phyloP scores from a whole-genome alignment of 345 rosid genomes.

The Boechera retrofracta region DNA sequence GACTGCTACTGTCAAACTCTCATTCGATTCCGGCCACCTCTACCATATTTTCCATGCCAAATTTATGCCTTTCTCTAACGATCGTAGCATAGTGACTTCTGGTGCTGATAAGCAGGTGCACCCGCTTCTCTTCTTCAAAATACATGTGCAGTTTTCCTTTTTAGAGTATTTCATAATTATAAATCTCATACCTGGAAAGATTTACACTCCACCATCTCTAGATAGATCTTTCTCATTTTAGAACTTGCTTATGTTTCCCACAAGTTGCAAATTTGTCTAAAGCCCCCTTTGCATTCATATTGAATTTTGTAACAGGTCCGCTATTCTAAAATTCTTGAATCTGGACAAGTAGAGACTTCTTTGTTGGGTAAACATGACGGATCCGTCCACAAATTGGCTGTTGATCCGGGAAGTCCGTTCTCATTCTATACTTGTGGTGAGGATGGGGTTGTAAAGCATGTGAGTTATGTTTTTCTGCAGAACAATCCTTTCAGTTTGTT shows the following conservation, averaged over 20 bases:
- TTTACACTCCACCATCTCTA: neutral
- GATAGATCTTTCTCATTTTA: neutral
- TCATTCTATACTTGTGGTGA: slow-evolving; percentile 83
- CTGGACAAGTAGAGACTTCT: slow-evolving; percentile 62
- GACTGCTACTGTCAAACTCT: slow-evolving; percentile 58
- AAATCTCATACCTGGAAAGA: neutral
- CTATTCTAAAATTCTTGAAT: slow-evolving; percentile 64
- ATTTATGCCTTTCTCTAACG: slow-evolving; percentile 76
- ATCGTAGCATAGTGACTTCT: slow-evolving; percentile 76
- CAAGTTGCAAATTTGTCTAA: neutral
- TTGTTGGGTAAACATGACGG: slow-evolving; percentile 65
- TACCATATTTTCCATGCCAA: slow-evolving; percentile 80
- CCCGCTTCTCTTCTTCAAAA: neutral
- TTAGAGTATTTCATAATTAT: no score
- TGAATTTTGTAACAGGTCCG: slow-evolving; percentile 54
- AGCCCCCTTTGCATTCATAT: neutral
- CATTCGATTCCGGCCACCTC: slow-evolving; percentile 73
- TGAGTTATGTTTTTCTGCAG: slow-evolving; percentile 48
- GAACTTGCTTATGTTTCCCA: neutral
- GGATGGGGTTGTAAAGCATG: slow-evolving; percentile 88
- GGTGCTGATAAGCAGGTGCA: slow-evolving; percentile 90
- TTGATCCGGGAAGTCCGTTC: slow-evolving; percentile 86
- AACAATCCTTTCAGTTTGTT: slow-evolving; percentile 4
- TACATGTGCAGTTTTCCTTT: no score
- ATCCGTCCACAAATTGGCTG: slow-evolving; percentile 73